Percentiles rank a stretch among this genome's conserved stretches.
phyloP scores from a whole-genome alignment of 139 green algal genomes.

The Micractinium conductrix region DNA sequence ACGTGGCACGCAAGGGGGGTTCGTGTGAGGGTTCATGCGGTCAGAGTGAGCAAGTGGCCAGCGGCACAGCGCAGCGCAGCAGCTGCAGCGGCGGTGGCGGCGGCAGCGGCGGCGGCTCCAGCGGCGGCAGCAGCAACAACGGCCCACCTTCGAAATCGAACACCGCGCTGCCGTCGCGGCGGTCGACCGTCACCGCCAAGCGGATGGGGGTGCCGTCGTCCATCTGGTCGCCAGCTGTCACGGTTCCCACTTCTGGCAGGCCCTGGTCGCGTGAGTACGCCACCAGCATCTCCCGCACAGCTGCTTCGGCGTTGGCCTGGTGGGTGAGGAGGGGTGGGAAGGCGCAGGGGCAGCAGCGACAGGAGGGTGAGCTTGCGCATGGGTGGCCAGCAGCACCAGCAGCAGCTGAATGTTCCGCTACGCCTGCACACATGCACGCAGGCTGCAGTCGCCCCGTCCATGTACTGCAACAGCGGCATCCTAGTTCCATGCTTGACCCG shows the following conservation, averaged over 20 bases:
- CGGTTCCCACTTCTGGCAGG: slow-evolving; percentile 77
- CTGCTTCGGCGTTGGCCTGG: slow-evolving; percentile 42
- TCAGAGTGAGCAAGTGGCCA: background rate
- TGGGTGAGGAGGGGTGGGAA: no score
- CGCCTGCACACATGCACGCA: no score
- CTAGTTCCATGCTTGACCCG: no score
- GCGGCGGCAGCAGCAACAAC: background rate
- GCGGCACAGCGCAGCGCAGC: background rate
- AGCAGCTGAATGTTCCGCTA: no score
- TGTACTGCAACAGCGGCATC: no score
- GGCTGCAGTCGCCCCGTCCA: no score
- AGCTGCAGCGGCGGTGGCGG: background rate
- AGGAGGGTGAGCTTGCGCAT: background rate
- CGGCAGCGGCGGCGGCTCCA: background rate
- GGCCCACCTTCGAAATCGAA: slow-evolving; percentile 92
- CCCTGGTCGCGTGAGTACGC: slow-evolving; percentile 75
- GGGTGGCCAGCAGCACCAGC: no score
- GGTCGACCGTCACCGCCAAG: slow-evolving; percentile 90
- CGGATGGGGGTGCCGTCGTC: slow-evolving; percentile 92
- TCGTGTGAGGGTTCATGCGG: no score
- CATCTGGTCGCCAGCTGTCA: slow-evolving; percentile 88
- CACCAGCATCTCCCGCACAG: slow-evolving; percentile 86
- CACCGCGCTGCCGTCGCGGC: slow-evolving; percentile 61
- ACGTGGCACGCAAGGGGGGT: background rate
- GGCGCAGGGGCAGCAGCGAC: no score